A percentile compares a stretch with the other conserved stretches of the same genome.
Evolutionary conservation across 2,329 filamentous ascomycete genomes (phyloP).

Genomic region (Microdochium bolleyi): DNA sequence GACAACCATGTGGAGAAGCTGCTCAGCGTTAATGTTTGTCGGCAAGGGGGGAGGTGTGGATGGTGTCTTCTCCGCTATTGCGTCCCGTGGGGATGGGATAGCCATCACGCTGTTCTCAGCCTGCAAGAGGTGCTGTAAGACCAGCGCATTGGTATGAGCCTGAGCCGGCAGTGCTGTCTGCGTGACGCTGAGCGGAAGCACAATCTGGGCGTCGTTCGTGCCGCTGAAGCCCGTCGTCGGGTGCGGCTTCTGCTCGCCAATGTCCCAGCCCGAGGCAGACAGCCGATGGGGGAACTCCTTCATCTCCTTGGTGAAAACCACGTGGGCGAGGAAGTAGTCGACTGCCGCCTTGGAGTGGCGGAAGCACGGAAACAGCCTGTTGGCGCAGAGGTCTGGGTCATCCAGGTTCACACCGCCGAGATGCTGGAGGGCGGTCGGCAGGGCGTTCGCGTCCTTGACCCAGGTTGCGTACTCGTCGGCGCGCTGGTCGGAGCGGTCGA

Average conservation of each 20-base stretch:
- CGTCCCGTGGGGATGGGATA: background rate
- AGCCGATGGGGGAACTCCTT: conserved; percentile 58
- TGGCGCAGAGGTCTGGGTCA: conserved; percentile 38
- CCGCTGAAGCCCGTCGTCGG: conserved; percentile 61
- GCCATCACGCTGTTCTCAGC: conserved; percentile 36
- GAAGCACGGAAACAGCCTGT: conserved; percentile 44
- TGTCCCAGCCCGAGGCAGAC: conserved; percentile 60
- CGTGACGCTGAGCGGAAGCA: conserved; percentile 47
- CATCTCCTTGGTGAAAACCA: conserved; percentile 54
- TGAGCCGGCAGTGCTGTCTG: conserved; percentile 48
- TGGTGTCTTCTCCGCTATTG: background rate
- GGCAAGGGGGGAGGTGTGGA: conserved; percentile 11
- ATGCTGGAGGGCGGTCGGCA: conserved; percentile 28
- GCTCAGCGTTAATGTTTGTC: conserved; percentile 22
- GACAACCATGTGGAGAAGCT: conserved; percentile 36
- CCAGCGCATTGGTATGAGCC: conserved; percentile 59
- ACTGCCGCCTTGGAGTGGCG: conserved; percentile 43
- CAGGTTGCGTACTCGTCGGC: conserved; percentile 42
- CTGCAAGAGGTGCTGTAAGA: conserved; percentile 50
- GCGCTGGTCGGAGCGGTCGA: conserved; percentile 44
- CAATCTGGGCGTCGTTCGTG: conserved; percentile 53
- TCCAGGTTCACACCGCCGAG: conserved; percentile 49
- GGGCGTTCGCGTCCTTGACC: conserved; percentile 22
- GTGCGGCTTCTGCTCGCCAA: conserved; percentile 36
- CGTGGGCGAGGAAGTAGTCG: conserved; percentile 52